Evolutionary conservation across 2,329 filamentous ascomycete species (phyloP).

Genomic region (Endocalyx cinctus): DNA sequence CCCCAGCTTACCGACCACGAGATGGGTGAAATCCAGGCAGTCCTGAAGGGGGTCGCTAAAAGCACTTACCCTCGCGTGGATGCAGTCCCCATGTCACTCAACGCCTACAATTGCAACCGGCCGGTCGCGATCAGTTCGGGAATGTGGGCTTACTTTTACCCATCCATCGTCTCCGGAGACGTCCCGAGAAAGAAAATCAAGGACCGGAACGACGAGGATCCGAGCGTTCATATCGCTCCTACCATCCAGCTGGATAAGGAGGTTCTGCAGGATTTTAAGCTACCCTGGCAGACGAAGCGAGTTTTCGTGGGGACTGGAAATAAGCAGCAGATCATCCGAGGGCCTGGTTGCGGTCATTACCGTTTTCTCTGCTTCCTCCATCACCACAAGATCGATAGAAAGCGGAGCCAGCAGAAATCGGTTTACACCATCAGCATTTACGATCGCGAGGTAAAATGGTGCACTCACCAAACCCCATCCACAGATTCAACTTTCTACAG

Average conservation of each 20-base stretch:
- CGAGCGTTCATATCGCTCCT: too few relatives aligned
- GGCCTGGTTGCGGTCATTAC: slow-evolving; percentile 5
- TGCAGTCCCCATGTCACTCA: slow-evolving; percentile 13
- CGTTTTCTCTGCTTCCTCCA: slow-evolving; percentile 20
- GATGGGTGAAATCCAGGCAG: slow-evolving; percentile 6
- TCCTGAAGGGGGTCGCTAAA: slow-evolving; percentile 10
- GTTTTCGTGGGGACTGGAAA: not conserved
- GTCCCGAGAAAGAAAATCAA: not conserved
- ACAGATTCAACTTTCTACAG: too few relatives aligned
- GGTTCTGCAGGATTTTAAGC: slow-evolving; percentile 8
- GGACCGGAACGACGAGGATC: not conserved
- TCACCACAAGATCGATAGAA: slow-evolving; percentile 11
- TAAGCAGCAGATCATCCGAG: not conserved
- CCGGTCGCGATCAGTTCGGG: not conserved
- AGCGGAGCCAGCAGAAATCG: slow-evolving; percentile 5
- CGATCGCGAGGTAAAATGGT: slow-evolving; percentile 19
- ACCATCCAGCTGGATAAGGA: slow-evolving; percentile 4
- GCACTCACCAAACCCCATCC: too few relatives aligned
- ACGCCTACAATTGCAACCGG: slow-evolving; percentile 16
- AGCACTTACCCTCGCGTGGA: slow-evolving; percentile 12
- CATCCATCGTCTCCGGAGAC: slow-evolving; percentile 6
- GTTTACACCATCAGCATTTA: slow-evolving; percentile 19
- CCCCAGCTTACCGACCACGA: slow-evolving; percentile 9
- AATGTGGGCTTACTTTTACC: slow-evolving; percentile 16
- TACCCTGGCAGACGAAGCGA: slow-evolving; percentile 8